Percentiles rank a stretch among this genome's conserved stretches.
These are phyloP conservation scores for Serendipita sp. DNA, from an alignment of 768 basidiomycete species.

Conservation along the genomic window DNA sequence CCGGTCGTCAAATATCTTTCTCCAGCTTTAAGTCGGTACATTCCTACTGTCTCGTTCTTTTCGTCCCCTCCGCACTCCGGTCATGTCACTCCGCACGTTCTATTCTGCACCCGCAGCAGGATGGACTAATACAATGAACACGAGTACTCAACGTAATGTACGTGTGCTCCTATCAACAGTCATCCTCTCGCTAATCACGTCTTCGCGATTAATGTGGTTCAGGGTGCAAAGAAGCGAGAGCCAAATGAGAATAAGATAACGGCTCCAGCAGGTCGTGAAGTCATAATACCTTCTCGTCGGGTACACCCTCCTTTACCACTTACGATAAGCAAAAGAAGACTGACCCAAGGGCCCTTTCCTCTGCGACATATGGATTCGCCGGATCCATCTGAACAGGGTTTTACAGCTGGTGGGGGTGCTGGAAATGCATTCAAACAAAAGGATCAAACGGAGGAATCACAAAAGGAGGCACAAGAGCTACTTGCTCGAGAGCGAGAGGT, in stretches of 20 bases:
- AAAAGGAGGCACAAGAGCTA: not conserved
- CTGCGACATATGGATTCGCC: not conserved
- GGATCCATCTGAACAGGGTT: not conserved
- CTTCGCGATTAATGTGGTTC: no score
- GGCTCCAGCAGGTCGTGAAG: not conserved
- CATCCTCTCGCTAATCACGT: no score
- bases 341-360: not conserved
- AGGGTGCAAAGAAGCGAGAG: not conserved
- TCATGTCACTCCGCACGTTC: no score
- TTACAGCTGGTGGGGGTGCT: not conserved
- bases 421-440: not conserved
- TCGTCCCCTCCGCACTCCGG: no score
- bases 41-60: no score
- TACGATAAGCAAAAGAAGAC: not conserved
- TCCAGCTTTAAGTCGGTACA: no score
- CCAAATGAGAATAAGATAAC: not conserved
- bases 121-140: no score
- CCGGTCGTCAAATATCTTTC: no score
- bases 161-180: no score
- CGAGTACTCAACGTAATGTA: no score
- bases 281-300: not conserved
- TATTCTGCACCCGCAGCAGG: no score
- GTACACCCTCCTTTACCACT: not conserved
- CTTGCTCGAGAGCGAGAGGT: not conserved
- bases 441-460: not conserved